phyloP scores from a whole-genome alignment of 371 early-diverging fungal species.

The Encephalitozoon romaleae region DNA sequence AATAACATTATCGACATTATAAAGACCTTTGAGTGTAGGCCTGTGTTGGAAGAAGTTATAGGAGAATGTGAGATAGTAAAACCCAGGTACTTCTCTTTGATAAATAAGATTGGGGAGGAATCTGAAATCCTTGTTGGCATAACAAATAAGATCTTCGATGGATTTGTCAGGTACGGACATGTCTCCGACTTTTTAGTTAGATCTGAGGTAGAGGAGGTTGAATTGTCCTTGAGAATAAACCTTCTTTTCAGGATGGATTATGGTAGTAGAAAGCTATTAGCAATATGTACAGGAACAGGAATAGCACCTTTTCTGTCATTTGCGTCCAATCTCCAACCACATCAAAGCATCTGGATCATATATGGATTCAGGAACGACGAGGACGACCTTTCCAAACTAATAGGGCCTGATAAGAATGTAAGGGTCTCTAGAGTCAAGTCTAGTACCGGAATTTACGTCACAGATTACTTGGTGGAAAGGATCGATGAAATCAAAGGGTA shows the following conservation, averaged over 20 bases:
- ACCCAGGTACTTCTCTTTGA: slow-evolving; percentile 58
- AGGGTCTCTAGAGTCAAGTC: slow-evolving; percentile 25
- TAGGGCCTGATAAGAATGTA: background rate
- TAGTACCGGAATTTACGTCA: slow-evolving; percentile 21
- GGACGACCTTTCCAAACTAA: slow-evolving; percentile 48
- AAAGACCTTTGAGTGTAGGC: slow-evolving; percentile 39
- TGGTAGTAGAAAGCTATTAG: slow-evolving; percentile 3
- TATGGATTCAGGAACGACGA: slow-evolving; percentile 57
- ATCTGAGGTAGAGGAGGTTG: background rate
- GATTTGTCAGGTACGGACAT: slow-evolving; percentile 38
- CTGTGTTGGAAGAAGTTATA: slow-evolving; percentile 39
- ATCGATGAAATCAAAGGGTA: background rate
- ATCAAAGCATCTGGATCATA: slow-evolving; percentile 39
- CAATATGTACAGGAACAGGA: slow-evolving; percentile 59
- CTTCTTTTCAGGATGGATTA: background rate
- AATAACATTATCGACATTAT: slow-evolving; percentile 55
- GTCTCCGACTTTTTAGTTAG: slow-evolving; percentile 38
- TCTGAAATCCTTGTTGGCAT: slow-evolving; percentile 49
- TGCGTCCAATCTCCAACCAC: slow-evolving; percentile 28
- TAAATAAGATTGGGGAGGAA: slow-evolving; percentile 28
- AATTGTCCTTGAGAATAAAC: slow-evolving; percentile 4
- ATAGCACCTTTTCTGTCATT: slow-evolving; percentile 60
- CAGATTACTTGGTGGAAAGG: slow-evolving; percentile 31
- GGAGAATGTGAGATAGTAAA: slow-evolving; percentile 52
- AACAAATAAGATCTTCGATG: slow-evolving; percentile 12